Evolutionary conservation across 495 filamentous ascomycete genomes (phyloP).

Genomic region (Penicillium verhagenii): DNA sequence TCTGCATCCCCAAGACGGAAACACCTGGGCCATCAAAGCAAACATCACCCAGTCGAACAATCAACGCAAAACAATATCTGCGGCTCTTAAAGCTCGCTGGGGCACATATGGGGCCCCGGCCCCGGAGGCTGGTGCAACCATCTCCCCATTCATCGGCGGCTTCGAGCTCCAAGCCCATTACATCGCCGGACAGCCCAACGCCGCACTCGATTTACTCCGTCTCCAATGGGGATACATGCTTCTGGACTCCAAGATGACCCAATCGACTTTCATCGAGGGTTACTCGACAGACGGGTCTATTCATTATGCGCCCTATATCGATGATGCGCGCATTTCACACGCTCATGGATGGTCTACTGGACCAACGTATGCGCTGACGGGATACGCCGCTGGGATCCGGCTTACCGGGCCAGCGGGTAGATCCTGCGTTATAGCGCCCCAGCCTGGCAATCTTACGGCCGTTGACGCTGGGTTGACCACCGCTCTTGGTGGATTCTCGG

Average conservation of each 20-base stretch:
- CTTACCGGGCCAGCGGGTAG: conserved; percentile 40
- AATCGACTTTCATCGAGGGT: conserved; percentile 60
- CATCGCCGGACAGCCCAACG: conserved; percentile 36
- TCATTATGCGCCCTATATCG: conserved; percentile 56
- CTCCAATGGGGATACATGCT: conserved; percentile 60
- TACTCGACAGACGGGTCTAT: conserved; percentile 52
- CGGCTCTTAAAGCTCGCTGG: conserved; percentile 49
- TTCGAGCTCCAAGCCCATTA: conserved; percentile 59
- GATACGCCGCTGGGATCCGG: conserved; percentile 51
- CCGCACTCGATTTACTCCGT: conserved; percentile 52
- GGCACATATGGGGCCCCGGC: conserved; percentile 54
- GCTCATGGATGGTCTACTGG: conserved; percentile 61
- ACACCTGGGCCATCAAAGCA: conserved; percentile 42
- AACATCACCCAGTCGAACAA: conserved; percentile 28
- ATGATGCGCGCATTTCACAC: conserved; percentile 51
- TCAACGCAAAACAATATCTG: conserved; percentile 32
- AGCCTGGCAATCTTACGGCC: conserved; percentile 44
- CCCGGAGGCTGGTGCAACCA: conserved; percentile 51
- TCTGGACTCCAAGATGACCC: conserved; percentile 57
- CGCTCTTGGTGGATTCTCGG: not conserved
- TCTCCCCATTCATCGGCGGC: conserved; percentile 57
- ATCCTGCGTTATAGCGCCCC: conserved; percentile 48
- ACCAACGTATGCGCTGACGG: conserved; percentile 50
- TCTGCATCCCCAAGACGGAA: conserved; percentile 50
- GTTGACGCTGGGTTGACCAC: conserved; percentile 52